Base-by-base conservation (phyloP, 108 stramenopile genomes). In the Bacterosira constricta region DNA sequence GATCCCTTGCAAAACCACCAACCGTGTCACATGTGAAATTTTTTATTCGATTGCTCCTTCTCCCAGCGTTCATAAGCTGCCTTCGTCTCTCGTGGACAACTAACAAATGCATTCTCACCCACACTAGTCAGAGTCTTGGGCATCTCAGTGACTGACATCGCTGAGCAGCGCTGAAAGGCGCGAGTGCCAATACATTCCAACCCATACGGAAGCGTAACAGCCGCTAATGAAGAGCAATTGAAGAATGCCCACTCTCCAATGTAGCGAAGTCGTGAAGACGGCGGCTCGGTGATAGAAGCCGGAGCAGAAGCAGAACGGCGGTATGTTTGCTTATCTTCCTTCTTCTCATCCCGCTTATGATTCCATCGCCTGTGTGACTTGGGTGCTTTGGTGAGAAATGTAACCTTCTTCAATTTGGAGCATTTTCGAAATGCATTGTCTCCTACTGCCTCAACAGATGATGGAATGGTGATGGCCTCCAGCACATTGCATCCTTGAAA, bases 41-140 rank as follows among this genome's bases (percentile, higher is more conserved):
- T 9, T 49, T 68, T 17, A 53, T 57, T 57, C 31, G 27, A 49
- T 37, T 44, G 47, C 12, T 51, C 31, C 25, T 32, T 56, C 45
- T 59, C 63, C 73, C 73, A 74, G 4, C 44, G 41, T 30, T 74
- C 63, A 27, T 47, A 65, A 10, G 36, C 53, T 42, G 44, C 63
- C 42, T 44, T 74, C 18, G 73, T 74, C 55, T 37, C 45, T 23
- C 63, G 34, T 30, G 63, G 36, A 47, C 79, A 80, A 4, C 77
- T 64, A 66, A 45, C 35, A 60, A 84, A 84, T 26, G 83, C 83
- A 71, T 76, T 61, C 45, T 66, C 72, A 17, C 83, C 83, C 27
- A 84, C 62, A 44, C 60, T 63, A 7, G 53, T 68, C 46, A 84
- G 58, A 1, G 75, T 69, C 20, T 36, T 34, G 0, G 83, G 83